Evolutionary conservation across 306 rosid species (phyloP), one percentile per base, ranked within the genome.

Genomic region (Medicago lupulina): DNA sequence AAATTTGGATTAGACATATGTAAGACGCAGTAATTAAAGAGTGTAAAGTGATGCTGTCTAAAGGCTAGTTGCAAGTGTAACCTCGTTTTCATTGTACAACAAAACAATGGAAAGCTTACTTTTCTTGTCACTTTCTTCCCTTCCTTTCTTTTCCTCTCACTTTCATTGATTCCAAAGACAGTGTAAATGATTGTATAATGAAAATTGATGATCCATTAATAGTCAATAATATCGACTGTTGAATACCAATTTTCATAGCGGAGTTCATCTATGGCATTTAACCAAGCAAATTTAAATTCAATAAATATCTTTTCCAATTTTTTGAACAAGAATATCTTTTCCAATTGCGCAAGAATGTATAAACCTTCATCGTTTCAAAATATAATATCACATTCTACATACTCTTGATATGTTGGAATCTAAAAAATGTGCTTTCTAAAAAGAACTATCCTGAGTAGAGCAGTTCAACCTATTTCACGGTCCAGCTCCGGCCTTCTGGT

Each of bases 371-470:
- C 16, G 2, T 23, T 25, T 25, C 39, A 59, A 59, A 59, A 59
- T 40, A 60, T 14, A 25, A 28, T 59, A 59, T 25, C 66, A 59
- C 41, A 28, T 60, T 28, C 11, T 60, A 60, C 41, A 60, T 60
- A 11, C 11, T 28, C 66, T 60, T 60, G 66, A 12, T 60, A 25
- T 60, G 40, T 50, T 41, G 23, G 28, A 40, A 17, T 2, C 16
- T 18, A 36, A 12, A 12, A 38, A 41, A 51, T 3, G 53, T 9
- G 12, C 15, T 25, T 47, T 71, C 74, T 46, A 13, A 63, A 54
- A 63, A 41, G 57, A 67, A 51, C 76, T 54, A 70, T 54, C 64
- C 39, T n/a, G 41, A 63, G 54, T 31, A 41, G 66, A 62, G 46
- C 43, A 44, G 39, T 55, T 62, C 40, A 43, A 54, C 40, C 64